Conservation (phyloP, 371 early-diverging fungal genomes). For the Rhizopus stolonifer region DNA sequence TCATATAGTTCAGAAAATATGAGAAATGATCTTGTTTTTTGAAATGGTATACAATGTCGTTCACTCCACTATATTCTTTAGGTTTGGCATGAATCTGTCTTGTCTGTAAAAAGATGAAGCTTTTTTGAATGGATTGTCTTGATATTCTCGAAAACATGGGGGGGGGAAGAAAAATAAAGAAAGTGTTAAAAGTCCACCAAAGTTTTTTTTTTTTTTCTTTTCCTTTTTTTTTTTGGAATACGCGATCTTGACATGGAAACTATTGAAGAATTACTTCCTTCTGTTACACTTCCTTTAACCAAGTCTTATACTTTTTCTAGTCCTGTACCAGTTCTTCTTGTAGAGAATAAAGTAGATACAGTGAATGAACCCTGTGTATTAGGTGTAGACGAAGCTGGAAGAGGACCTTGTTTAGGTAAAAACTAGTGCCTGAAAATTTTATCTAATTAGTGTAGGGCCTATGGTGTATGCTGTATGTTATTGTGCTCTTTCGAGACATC, state of each 20-base stretch:
- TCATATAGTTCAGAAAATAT: conserved; percentile 47
- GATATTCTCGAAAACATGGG: not conserved
- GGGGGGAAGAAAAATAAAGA: not conserved
- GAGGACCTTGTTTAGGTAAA: conserved; percentile 96
- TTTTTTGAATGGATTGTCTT: not conserved
- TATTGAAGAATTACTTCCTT: conserved; percentile 24
- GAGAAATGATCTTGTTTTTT: conserved; percentile 45
- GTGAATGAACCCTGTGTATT: conserved; percentile 66
- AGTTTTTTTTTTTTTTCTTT: not conserved
- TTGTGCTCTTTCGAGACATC: conserved; percentile 62
- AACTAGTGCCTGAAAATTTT: not conserved
- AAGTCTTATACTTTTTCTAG: conserved; percentile 38
- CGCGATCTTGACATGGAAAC: not conserved
- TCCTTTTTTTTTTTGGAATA: no score
- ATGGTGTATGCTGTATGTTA: conserved; percentile 95
- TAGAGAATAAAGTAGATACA: conserved; percentile 12
- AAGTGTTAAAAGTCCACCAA: not conserved
- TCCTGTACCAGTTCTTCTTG: conserved; percentile 26
- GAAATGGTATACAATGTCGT: conserved; percentile 39
- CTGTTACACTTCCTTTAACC: conserved; percentile 39
- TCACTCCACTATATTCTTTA: conserved; percentile 21
- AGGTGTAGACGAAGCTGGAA: conserved; percentile 99
- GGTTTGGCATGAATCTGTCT: conserved; percentile 20
- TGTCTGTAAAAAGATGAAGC: not conserved
- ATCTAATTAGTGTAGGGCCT: conserved; percentile 62